These are phyloP conservation scores for Fusarium succisae DNA, from an alignment of 2,329 filamentous ascomycete species.

Conservation along the genomic window DNA sequence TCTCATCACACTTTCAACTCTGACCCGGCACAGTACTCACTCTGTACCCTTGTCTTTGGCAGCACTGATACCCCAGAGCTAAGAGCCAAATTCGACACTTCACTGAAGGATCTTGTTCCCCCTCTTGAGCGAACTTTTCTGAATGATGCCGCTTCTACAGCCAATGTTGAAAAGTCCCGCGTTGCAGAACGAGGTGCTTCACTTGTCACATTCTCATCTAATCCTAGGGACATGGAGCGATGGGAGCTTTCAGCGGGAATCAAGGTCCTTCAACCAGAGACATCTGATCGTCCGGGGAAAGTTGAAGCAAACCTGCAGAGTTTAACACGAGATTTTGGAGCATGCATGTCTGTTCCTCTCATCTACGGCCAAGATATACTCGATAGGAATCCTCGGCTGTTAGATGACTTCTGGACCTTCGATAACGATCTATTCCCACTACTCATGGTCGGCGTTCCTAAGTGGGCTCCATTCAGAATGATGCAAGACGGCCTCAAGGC, in stretches of 20 bases:
- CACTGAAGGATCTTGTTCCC: slow-evolving; percentile 11
- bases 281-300: not conserved
- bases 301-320: slow-evolving; percentile 23
- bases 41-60: slow-evolving; percentile 30
- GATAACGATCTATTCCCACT: slow-evolving; percentile 36
- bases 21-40: slow-evolving; percentile 14
- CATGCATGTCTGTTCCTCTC: slow-evolving; percentile 34
- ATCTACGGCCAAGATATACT: slow-evolving; percentile 38
- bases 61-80: not conserved
- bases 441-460: slow-evolving; percentile 32
- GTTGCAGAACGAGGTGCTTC: slow-evolving; percentile 19
- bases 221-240: slow-evolving; percentile 7
- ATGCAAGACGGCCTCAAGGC: slow-evolving; percentile 31
- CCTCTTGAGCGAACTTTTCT: slow-evolving; percentile 32
- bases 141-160: slow-evolving; percentile 32
- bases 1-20: slow-evolving; percentile 18
- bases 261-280: not conserved
- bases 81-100: slow-evolving; percentile 5
- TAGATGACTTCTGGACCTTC: slow-evolving; percentile 37
- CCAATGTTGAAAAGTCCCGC: slow-evolving; percentile 22
- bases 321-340: slow-evolving; percentile 34
- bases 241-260: slow-evolving; percentile 34
- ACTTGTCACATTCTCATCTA: slow-evolving; percentile 25
- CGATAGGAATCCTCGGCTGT: slow-evolving; percentile 9
- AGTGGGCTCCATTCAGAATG: slow-evolving; percentile 29